Evolutionary conservation across 768 basidiomycete species (phyloP).

Genomic region (Leccinum sublutescens): DNA sequence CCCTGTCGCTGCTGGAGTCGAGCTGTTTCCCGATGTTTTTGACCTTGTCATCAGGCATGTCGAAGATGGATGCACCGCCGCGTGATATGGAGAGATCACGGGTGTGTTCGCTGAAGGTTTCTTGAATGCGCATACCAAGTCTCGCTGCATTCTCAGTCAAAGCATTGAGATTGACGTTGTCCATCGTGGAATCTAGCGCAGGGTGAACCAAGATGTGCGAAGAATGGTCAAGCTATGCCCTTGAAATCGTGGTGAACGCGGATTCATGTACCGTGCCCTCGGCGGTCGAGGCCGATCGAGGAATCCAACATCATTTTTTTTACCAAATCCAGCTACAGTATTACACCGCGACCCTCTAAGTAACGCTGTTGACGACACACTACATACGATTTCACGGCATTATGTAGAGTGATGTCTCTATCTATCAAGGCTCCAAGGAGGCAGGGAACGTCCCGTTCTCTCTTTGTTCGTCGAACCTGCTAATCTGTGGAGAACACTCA

Average conservation of each 20-base stretch:
- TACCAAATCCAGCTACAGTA: not conserved
- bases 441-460: constrained; percentile 92
- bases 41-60: constrained; percentile 74
- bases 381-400: constrained; percentile 10
- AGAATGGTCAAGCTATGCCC: not conserved
- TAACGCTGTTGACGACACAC: not conserved
- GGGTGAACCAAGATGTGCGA: not conserved
- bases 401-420: not conserved
- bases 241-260: constrained; percentile 1
- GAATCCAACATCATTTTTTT: not conserved
- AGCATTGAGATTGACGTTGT: constrained; percentile 36
- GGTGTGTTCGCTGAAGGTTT: constrained; percentile 78
- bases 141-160: constrained; percentile 82
- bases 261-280: constrained; percentile 5
- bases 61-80: constrained; percentile 56
- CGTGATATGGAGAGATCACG: constrained; percentile 65
- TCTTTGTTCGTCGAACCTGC: constrained; percentile 93
- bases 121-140: constrained; percentile 79
- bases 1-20: constrained; percentile 83
- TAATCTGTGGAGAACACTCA: constrained; percentile 48
- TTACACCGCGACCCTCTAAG: not conserved
- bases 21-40: constrained; percentile 84
- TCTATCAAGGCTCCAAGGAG: constrained; percentile 71
- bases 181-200: constrained; percentile 22
- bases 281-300: not conserved